phyloP scores from a whole-genome alignment of 306 rosid species.

The Lotus japonicus region DNA sequence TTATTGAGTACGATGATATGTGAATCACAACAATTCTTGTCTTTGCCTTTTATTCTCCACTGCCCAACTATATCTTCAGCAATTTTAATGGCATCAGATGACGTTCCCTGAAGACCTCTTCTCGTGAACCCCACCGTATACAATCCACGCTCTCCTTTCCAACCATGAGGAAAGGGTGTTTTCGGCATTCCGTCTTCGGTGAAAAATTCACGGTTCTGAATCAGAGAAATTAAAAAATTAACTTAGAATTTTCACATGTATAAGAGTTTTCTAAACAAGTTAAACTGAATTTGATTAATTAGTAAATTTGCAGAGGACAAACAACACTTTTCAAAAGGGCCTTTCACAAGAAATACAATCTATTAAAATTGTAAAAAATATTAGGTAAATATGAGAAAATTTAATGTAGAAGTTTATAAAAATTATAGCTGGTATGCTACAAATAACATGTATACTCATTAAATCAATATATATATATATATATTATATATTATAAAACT shows the following conservation, averaged over 20 bases:
- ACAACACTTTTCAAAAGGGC: too few species aligned
- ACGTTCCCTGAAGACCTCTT: constrained; percentile 78
- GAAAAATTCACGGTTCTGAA: constrained; percentile 64
- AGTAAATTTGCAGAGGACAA: neutral
- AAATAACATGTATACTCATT: too few species aligned
- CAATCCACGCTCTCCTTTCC: constrained; percentile 83
- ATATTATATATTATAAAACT: too few species aligned
- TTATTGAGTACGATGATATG: constrained; percentile 41
- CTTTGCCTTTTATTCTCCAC: constrained; percentile 43
- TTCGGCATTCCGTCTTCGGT: constrained; percentile 77
- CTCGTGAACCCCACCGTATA: constrained; percentile 82
- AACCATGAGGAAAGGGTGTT: constrained; percentile 75
- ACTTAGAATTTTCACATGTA: too few species aligned
- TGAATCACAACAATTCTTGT: constrained; percentile 30
- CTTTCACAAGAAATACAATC: neutral
- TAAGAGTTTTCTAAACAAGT: too few species aligned
- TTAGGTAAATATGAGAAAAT: too few species aligned
- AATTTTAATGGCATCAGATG: constrained; percentile 58
- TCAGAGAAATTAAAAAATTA: neutral
- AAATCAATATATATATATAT: too few species aligned
- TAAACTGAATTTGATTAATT: neutral
- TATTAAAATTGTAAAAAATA: too few species aligned
- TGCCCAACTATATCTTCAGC: constrained; percentile 55
- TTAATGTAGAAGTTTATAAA: too few species aligned
- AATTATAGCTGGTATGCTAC: too few species aligned